Evolutionary conservation across 441 rosid genomes (phyloP).

Genomic region (Adansonia madagascariensis): DNA sequence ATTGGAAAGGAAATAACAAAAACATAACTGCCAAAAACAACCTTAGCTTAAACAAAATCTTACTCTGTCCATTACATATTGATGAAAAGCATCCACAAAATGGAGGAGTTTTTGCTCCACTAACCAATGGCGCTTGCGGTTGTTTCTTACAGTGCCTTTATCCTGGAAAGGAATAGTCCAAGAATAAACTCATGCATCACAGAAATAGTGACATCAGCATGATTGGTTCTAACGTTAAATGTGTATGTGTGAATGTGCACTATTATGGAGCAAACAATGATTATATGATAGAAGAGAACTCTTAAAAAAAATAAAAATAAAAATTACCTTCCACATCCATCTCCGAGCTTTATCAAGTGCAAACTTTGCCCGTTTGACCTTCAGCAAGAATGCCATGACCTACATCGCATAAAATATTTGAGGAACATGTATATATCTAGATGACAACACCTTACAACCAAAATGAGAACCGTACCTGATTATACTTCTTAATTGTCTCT

Average conservation of each 20-base stretch:
- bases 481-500: constrained; percentile 91
- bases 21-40: constrained; percentile 4
- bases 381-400: constrained; percentile 93
- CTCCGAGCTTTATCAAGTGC: constrained; percentile 91
- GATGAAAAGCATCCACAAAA: constrained; percentile 98
- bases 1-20: neutral
- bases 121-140: constrained; percentile 79
- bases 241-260: neutral
- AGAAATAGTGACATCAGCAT: constrained; percentile 17
- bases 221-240: neutral
- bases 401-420: constrained; percentile 41
- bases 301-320: neutral
- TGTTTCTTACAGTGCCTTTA: constrained; percentile 60
- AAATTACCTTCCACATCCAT: constrained; percentile 97
- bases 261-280: neutral
- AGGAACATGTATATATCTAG: constrained; percentile 22
- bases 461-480: constrained; percentile 61
- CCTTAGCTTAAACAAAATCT: neutral
- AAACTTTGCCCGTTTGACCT: constrained; percentile 94
- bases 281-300: constrained; percentile 24
- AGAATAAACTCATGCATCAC: constrained; percentile 16
- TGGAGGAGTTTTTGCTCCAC: constrained; percentile 97
- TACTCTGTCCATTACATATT: constrained; percentile 93
- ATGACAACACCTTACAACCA: constrained; percentile 30
- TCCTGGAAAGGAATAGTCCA: constrained; percentile 51